Evolutionary conservation across 1,284 basidiomycete genomes (phyloP).

Genomic region (Melampsora larici-populina): DNA sequence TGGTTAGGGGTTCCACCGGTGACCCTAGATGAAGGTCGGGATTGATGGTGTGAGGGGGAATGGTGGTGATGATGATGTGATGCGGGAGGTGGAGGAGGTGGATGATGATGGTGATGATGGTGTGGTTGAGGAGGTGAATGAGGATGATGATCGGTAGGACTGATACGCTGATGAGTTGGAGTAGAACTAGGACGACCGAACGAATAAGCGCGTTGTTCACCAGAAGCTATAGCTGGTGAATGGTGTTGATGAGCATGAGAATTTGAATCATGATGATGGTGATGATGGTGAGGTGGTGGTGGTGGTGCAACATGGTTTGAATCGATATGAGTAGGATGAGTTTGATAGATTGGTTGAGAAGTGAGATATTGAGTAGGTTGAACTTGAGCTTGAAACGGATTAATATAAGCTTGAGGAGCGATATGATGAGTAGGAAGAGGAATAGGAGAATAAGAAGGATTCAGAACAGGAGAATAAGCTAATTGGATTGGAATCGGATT

Average conservation of each 20-base stretch:
- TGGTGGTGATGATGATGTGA: constrained; percentile 35
- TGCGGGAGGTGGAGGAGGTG: constrained; percentile 34
- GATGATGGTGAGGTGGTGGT: constrained; percentile 21
- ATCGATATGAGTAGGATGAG: constrained; percentile 45
- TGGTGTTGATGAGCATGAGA: neutral
- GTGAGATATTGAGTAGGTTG: constrained; percentile 45
- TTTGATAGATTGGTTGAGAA: constrained; percentile 46
- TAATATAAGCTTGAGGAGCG: neutral
- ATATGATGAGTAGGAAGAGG: neutral
- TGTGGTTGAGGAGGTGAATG: neutral
- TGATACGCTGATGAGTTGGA: neutral
- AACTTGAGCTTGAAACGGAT: constrained; percentile 21
- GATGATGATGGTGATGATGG: constrained; percentile 10
- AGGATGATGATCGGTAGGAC: constrained; percentile 12
- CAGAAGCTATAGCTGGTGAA: neutral
- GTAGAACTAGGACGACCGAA: neutral
- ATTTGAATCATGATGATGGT: constrained; percentile 19
- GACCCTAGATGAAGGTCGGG: neutral
- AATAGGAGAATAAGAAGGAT: neutral
- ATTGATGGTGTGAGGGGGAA: neutral
- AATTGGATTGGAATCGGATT: neutral
- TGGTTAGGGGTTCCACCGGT: no score
- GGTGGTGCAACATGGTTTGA: constrained; percentile 40
- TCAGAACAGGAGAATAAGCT: neutral
- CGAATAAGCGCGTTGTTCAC: neutral